These are phyloP conservation scores for Fusarium nisikadoi DNA, from an alignment of 2,329 filamentous ascomycete species.

Conservation along the genomic window DNA sequence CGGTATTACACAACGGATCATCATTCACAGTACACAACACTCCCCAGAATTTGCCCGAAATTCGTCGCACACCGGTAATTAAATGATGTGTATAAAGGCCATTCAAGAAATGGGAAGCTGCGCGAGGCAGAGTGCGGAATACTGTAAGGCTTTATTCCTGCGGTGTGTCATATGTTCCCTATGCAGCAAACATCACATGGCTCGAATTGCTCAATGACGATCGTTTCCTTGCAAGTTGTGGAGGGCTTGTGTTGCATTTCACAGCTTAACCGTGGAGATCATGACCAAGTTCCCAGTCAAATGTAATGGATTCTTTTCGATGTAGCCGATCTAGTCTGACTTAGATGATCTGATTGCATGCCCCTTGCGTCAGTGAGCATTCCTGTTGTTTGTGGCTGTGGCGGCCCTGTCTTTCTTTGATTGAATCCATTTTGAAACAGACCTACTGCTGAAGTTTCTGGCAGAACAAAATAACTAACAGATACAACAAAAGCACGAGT, in stretches of 20 bases:
- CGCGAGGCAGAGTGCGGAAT: not conserved
- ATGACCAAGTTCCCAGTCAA: conserved; percentile 5
- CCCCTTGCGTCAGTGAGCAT: conserved; percentile 11
- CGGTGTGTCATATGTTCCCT: not conserved
- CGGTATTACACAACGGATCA: not conserved
- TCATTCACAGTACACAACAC: conserved; percentile 2
- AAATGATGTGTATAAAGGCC: not conserved
- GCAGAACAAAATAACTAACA: not conserved
- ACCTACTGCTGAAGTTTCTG: not conserved
- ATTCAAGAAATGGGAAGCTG: not conserved
- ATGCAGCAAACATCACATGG: conserved; percentile 18
- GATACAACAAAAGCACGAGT: not conserved
- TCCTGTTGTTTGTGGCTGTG: conserved; percentile 10
- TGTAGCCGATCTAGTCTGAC: conserved; percentile 25
- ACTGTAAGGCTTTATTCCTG: not conserved
- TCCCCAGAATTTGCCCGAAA: conserved; percentile 7
- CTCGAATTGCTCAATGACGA: not conserved
- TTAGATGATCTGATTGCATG: conserved; percentile 10
- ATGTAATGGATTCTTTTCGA: not conserved
- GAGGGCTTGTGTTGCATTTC: conserved; percentile 17
- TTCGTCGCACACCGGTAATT: conserved; percentile 14
- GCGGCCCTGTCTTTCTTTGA: conserved; percentile 7
- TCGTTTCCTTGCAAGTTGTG: conserved; percentile 6
- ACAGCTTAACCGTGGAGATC: not conserved
- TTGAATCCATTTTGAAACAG: conserved; percentile 3